phyloP scores from a whole-genome alignment of 2,329 filamentous ascomycete genomes.

The Colletotrichum sidae region DNA sequence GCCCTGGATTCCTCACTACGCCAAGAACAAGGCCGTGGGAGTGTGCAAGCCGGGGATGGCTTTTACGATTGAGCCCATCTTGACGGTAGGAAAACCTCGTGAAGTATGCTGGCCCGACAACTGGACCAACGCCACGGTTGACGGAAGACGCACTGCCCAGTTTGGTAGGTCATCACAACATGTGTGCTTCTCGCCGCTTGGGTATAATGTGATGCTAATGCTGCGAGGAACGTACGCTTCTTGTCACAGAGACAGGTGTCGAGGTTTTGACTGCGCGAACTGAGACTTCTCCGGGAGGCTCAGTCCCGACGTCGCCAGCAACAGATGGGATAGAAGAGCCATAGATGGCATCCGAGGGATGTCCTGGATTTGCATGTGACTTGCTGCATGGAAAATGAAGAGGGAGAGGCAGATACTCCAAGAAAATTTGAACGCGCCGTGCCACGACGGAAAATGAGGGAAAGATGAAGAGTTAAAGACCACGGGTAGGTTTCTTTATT shows the following conservation, averaged over 20 bases:
- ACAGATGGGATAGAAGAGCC: too few species aligned
- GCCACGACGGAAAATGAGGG: too few species aligned
- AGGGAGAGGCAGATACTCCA: too few species aligned
- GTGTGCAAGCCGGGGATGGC: constrained; percentile 97
- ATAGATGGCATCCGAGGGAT: too few species aligned
- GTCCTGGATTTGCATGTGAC: too few species aligned
- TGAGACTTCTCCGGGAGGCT: constrained; percentile 80
- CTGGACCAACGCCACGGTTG: constrained; percentile 95
- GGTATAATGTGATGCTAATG: constrained; percentile 38
- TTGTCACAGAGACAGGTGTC: constrained; percentile 85
- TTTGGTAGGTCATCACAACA: constrained; percentile 72
- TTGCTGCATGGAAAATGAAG: too few species aligned
- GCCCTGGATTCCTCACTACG: constrained; percentile 96
- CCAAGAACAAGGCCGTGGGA: constrained; percentile 97
- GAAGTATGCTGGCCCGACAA: constrained; percentile 99
- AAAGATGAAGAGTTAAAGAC: too few species aligned
- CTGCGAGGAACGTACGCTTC: constrained; percentile 77
- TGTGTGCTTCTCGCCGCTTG: constrained; percentile 47
- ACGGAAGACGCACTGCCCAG: constrained; percentile 91
- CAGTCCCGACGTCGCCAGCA: constrained; percentile 67
- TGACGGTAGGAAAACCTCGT: constrained; percentile 88
- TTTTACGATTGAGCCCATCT: constrained; percentile 99
- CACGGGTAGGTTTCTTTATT: constrained; percentile 51
- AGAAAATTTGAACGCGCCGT: too few species aligned
- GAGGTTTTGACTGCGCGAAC: constrained; percentile 83